Evolutionary conservation across 2,329 filamentous ascomycete species (phyloP), one percentile per base, ranked within the genome.

Genomic region (Myrmaecium sp.): DNA sequence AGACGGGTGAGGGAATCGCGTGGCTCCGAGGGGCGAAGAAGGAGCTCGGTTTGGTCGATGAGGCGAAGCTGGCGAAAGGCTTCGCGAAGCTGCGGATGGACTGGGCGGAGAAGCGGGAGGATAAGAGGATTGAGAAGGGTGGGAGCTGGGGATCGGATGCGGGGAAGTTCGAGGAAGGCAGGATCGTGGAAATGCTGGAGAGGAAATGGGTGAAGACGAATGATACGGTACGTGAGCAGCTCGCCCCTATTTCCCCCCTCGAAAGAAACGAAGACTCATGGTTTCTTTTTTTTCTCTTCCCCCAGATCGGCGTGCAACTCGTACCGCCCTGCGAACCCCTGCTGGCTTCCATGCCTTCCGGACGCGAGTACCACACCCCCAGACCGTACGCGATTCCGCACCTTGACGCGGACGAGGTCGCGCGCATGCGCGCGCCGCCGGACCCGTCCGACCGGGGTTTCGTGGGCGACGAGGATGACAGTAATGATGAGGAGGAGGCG

Each of bases 131-230:
- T 14, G 80, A 86, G 38, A 82, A 70, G 44, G 76, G 70, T 23
- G 55, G 51, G 3, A 55, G 56, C 15, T 89, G 81, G 80, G 84
- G 84, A 0, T 60, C 74, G 23, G 84, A 94, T 52, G 86, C 75
- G 0, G 86, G 89, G 1, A 74, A 69, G 40, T 54, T 81, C 11
- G 89, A 95, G 48, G 89, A 98, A 53, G 71, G 65, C 2, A 65
- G 83, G 29, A 76, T 95, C 3, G 62, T 94, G 27, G 79, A 89
- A 40, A 81, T 89, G 71, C 57, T 98, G 17, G 69, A 91, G 40
- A 65, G 62, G 19, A 94, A 93, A 48, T 94, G 89, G 86, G 71
- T 69, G 34, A 89, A 83, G 55, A 71, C 83, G 52, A 98, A 98
- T 44, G 82, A 94, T 50, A 92, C 80, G 11, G 80, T 91, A 55